These are phyloP conservation scores for Hericium alpestre DNA, from an alignment of 768 basidiomycete species.

Conservation along the genomic window DNA sequence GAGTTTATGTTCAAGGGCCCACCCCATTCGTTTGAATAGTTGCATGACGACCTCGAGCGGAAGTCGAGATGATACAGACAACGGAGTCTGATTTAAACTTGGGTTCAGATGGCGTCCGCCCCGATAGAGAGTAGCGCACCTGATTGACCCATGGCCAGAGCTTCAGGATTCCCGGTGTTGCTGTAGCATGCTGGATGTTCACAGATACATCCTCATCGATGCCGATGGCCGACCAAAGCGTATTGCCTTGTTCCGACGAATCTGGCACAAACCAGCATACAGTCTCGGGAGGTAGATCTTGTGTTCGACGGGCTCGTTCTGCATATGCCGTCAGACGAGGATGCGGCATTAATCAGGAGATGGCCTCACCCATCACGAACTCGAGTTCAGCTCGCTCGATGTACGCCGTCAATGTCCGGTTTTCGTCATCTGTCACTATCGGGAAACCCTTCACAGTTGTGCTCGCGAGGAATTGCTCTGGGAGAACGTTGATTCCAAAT, in stretches of 20 bases:
- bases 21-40: conserved; percentile 97
- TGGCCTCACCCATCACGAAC: conserved; percentile 68
- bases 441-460: conserved; percentile 89
- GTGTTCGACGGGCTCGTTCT: conserved; percentile 67
- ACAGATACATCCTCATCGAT: conserved; percentile 60
- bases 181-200: conserved; percentile 52
- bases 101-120: not conserved
- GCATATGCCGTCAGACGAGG: not conserved
- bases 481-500: not conserved
- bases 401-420: conserved; percentile 67
- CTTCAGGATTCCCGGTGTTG: conserved; percentile 46
- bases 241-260: conserved; percentile 41
- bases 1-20: conserved; percentile 21
- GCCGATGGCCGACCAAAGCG: conserved; percentile 37
- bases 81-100: conserved; percentile 57
- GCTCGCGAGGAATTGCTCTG: conserved; percentile 62
- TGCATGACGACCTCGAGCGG: conserved; percentile 97
- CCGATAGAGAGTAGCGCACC: conserved; percentile 33
- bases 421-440: conserved; percentile 56
- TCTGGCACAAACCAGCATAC: conserved; percentile 59
- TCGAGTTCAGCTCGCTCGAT: conserved; percentile 78
- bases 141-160: conserved; percentile 93
- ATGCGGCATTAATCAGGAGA: not conserved
- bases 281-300: conserved; percentile 52
- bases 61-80: conserved; percentile 85